Percentiles rank a stretch among this genome's conserved stretches.
These are phyloP conservation scores for Cymbopogon flexuosus DNA, from an alignment of 202 grass and related monocot species.

Conservation along the genomic window DNA sequence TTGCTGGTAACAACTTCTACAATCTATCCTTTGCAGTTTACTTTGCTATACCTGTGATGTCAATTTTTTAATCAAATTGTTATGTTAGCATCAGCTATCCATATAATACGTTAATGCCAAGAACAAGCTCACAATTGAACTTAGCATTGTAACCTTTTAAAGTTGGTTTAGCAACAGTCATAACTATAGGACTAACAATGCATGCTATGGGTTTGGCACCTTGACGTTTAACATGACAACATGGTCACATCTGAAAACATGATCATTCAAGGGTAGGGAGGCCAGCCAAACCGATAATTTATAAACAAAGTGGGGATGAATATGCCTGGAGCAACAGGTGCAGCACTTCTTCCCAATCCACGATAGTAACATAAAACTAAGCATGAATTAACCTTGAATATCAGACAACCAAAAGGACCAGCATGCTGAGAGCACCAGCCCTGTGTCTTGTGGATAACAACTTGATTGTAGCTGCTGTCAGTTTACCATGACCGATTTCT, in stretches of 20 bases:
- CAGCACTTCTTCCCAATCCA: background rate
- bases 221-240: constrained; percentile 5
- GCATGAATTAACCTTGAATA: background rate
- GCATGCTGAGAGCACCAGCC: background rate
- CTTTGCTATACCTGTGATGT: background rate
- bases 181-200: background rate
- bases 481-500: background rate
- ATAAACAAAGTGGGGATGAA: background rate
- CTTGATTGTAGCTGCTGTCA: background rate
- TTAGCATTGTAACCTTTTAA: constrained; percentile 4
- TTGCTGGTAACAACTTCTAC: constrained; percentile 57
- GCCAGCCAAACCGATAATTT: background rate
- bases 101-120: background rate
- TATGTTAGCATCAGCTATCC: background rate
- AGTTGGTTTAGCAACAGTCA: background rate
- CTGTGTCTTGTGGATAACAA: background rate
- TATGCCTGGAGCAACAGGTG: background rate
- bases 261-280: background rate
- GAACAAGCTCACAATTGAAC: constrained; percentile 3
- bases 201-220: background rate
- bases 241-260: background rate
- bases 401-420: background rate
- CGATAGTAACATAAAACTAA: background rate
- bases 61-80: background rate
- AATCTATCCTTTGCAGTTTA: background rate